Evolutionary conservation across 2,329 filamentous ascomycete species (phyloP), one percentile per base, ranked within the genome.

Genomic region (Verticillium tricorpus): DNA sequence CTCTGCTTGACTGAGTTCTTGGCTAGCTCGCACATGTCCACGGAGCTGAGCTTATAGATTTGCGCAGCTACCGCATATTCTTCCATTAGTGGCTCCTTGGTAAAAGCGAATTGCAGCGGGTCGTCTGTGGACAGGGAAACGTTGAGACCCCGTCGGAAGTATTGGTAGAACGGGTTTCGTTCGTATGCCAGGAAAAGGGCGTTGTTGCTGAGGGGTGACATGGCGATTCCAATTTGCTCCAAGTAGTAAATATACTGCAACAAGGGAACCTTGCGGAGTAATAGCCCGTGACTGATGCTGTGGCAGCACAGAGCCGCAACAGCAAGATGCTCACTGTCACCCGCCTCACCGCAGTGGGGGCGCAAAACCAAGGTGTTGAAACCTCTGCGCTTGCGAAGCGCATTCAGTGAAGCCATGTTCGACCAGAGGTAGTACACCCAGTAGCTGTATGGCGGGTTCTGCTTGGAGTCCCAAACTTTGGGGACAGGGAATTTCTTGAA

Each of bases 171-270:
- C 0, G 95, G 95, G 69, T 99, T 99, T 63, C 96, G 88, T 75
- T 99, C 95, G 71, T 99, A 98, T 1, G 94, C 93, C 59, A 99
- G 79, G 78, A 99, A 99, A 35, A 99, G 79, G 0, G 95, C 95
- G 69, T 99, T 99, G 80, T 99, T 99, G 75, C 93, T 97, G 56
- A 99, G 83, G 2, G 95, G 95, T n/a, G 94, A 98, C 95, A 99
- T 99, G 64, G 95, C 95, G 65, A 99, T 95, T 62, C 95, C 95
- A 65, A 99, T 97, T 72, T 98, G 94, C 72, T 99, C 93, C 22
- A 99, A 86, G 70, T 99, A 99, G 78, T 97, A 99, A 58, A 98
- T 87, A 75, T 99, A 99, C 75, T 99, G 95, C 61, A 99, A 78
- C 63, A 99, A 78, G 2, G 95, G 95, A 2, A 98, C 93, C 73